Evolutionary conservation across 805 yeast species (phyloP), one percentile per base, ranked within the genome.

Genomic region (Ogataea parapolymorpha): DNA sequence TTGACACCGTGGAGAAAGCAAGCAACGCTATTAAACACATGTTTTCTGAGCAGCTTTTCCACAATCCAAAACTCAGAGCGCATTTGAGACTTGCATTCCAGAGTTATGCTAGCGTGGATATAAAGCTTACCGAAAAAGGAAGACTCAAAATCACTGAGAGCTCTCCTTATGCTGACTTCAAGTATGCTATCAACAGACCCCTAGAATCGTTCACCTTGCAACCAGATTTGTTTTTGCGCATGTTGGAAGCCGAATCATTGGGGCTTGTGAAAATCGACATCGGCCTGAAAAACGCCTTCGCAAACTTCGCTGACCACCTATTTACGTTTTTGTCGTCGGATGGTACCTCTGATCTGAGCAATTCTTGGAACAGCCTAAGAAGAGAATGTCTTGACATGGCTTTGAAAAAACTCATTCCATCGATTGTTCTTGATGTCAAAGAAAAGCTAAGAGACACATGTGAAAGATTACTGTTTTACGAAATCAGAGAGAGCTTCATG

Each of bases 161-260:
- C 50, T 82, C 90, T 39, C 84, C 89, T 2, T 90, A 81, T 55
- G 88, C 85, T 44, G 95, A 88, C 56, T 82, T 93, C 66, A 93
- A 93, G 59, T 93, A 93, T 63, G 95, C 96, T 16, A 74, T 79
- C 42, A 85, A 88, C 63, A 76, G 93, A 58, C 72, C 85, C 2
- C 81, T 90, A 12, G 74, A 75, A n/a, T 88, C 88, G 43, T 77
- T 93, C 55, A 73, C 77, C 6, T 69, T 69, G 27, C 72, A 78
- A 41, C 98, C 99, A 1, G 95, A 88, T 53, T 67, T 84, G 29
- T 87, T 85, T 52, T 69, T 93, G 55, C 77, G 95, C 55, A 93
- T 93, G 95, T 65, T 90, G 36, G 90, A 85, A 56, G 99, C 98
- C 2, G 99, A 93, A 60, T 63, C 79, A 5, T 72, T 78, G 49